Conservation (phyloP, 1,284 basidiomycete genomes). For the Naganishia sp. region DNA sequence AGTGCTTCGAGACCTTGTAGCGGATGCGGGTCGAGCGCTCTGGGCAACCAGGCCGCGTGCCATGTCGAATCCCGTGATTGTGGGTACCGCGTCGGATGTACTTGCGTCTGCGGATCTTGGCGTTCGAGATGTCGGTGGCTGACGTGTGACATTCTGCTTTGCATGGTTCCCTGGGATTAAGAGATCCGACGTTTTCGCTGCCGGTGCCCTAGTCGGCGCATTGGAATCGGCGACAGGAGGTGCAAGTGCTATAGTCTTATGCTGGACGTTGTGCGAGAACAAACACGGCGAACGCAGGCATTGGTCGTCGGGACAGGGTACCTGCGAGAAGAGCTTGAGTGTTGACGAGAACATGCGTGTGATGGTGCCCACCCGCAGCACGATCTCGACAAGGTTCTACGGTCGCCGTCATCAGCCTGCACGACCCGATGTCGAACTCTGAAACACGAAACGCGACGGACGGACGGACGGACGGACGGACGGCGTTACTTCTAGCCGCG, state of each 20-base stretch:
- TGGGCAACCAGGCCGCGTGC: conserved; percentile 15
- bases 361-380: too few species aligned
- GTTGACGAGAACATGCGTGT: conserved; percentile 31
- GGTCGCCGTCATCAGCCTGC: too few species aligned
- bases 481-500: too few species aligned
- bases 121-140: background rate
- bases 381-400: too few species aligned
- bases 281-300: conserved; percentile 31
- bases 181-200: background rate
- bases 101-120: background rate
- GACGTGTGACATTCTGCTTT: background rate
- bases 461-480: too few species aligned
- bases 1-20: background rate
- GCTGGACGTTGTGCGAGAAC: conserved; percentile 31
- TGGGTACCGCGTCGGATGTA: background rate
- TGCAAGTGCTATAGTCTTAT: background rate
- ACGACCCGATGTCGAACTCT: too few species aligned
- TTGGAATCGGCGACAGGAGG: background rate
- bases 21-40: conserved; percentile 2
- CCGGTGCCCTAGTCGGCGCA: background rate
- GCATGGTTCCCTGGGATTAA: background rate
- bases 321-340: conserved; percentile 29
- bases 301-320: conserved; percentile 27
- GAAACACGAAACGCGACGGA: too few species aligned
- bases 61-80: conserved; percentile 13